Evolutionary conservation across 495 filamentous ascomycete genomes (phyloP).

Genomic region (Lepidopterella palustris): DNA sequence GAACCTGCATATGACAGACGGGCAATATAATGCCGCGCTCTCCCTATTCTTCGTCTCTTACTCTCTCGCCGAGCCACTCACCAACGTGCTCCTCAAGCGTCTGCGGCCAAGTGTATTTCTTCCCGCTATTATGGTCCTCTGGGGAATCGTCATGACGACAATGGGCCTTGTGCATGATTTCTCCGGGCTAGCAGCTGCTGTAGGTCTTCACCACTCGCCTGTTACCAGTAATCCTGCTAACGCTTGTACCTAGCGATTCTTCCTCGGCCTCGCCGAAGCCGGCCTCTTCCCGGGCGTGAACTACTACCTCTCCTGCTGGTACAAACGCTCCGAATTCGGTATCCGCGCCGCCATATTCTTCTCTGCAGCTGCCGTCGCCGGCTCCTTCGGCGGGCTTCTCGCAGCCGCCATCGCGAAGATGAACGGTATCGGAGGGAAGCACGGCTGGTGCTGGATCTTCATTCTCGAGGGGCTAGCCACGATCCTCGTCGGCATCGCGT

Average conservation of each 20-base stretch:
- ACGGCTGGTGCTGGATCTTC: constrained; percentile 85
- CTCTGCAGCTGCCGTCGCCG: constrained; percentile 75
- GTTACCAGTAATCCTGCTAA: not conserved
- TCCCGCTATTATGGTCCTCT: constrained; percentile 51
- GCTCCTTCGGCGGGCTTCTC: constrained; percentile 79
- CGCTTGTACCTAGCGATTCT: constrained; percentile 51
- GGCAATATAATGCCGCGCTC: constrained; percentile 70
- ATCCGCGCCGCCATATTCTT: constrained; percentile 81
- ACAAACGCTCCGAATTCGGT: constrained; percentile 74
- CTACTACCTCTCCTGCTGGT: constrained; percentile 86
- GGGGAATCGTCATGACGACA: constrained; percentile 72
- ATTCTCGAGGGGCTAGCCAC: constrained; percentile 70
- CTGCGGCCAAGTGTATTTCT: constrained; percentile 39
- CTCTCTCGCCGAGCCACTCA: constrained; percentile 75
- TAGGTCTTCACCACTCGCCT: constrained; percentile 1
- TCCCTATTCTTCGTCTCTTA: constrained; percentile 94
- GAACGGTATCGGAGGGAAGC: constrained; percentile 58
- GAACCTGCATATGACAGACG: constrained; percentile 56
- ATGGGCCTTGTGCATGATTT: constrained; percentile 82
- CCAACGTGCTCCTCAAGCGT: constrained; percentile 79
- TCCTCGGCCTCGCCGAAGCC: constrained; percentile 77
- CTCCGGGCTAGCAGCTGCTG: constrained; percentile 67
- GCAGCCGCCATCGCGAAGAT: constrained; percentile 72
- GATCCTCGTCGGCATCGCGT: constrained; percentile 62
- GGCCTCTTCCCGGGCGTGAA: constrained; percentile 83